Base-by-base conservation (phyloP, 108 stramenopile genomes). In the Skeletonema marinoi region DNA sequence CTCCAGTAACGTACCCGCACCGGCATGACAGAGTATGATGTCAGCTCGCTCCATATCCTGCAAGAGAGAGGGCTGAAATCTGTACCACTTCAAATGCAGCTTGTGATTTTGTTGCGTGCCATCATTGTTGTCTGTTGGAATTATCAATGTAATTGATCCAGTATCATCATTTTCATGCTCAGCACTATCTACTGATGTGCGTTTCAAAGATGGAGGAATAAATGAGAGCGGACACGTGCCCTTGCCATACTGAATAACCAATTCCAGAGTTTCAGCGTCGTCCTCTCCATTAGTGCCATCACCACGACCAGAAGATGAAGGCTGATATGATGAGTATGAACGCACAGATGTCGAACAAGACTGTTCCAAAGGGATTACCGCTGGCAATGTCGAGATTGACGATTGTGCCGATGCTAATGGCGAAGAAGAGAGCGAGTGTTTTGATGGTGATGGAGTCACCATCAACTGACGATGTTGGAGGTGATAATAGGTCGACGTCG, bases 1-100 rank as follows among this genome's bases (percentile, higher is more conserved):
- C 81, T 97, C 98, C 87, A 97, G 89, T 38, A 98, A 78, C 17
- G 91, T 95, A 7, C 98, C 98, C 32, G 98, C 98, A 21, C 98
- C 98, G 4, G 97, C 95, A 77, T 98, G 98, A 60, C 88, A 89
- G 11, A 98, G 46, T 29, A 98, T 90, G 56, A 95, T 65, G 75
- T 96, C 92, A 12, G 97, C 95, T 3, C 71, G 31, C 30, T 76
- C 74, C 93, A 97, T 98, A 71, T 98, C 96, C 16, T 72, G 73
- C 6, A 70, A 54, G 48, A 98, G 73, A 1, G 90, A 89, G 44
- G 88, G 86, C 67, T 85, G 75, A 75, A 95, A 96, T 54, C 87
- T 80, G 78, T 95, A 98, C 75, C 85, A 88, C 64, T 39, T 70
- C 19, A 83, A 41, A 11, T 21, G 50, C 36, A 85, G 16, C 36